Base-by-base conservation (phyloP, 495 filamentous ascomycete genomes). In the Podospora anserina region DNA sequence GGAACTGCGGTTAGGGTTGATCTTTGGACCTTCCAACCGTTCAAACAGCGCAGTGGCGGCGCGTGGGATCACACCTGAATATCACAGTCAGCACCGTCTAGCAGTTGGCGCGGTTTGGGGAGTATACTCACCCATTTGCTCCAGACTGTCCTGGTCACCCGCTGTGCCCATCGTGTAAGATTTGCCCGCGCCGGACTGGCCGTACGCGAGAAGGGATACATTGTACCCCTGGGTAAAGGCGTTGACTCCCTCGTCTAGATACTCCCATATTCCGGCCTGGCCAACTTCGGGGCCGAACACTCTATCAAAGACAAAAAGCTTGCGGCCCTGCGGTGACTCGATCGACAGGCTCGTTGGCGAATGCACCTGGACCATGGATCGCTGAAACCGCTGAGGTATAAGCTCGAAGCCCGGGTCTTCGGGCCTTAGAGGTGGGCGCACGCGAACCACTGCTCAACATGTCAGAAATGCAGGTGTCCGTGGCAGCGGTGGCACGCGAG, bases 101-200 rank as follows among this genome's bases (percentile, higher is more conserved):
- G 23, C 20, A 2, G 13, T 28, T 32, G 55, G 18, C 18, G 53
- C 44, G 20, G 23, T 1, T 49, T 59, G 65, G 69, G 57, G 72
- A 64, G 64, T 60, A 30, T n/a, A 79, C 87, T 78, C 83, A 96
- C 93, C 94, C 92, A 93, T 96, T 0, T 87, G 79, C 15, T 90
- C 85, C 59, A 84, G 64, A 73, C 94, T 83, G n/a, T 82, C 84
- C 74, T 97, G 92, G 74, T 97, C 94, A 3, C 94, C 92, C 3
- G 95, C 91, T 1, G 95, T 99, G 55, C 95, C 95, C 95, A 99
- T 99, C 0, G 95, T 99, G 77, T 97, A 98, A 1, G 95, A 99
- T 80, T 99, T 99, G 73, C 95, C 95, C n/a, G 95, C 93, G 53
- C 95, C 95, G n/a, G 95, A 99, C 82, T 99, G 95, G 72, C 95